Evolutionary conservation across 768 basidiomycete species (phyloP).

Genomic region (Phaeotremella skinneri): DNA sequence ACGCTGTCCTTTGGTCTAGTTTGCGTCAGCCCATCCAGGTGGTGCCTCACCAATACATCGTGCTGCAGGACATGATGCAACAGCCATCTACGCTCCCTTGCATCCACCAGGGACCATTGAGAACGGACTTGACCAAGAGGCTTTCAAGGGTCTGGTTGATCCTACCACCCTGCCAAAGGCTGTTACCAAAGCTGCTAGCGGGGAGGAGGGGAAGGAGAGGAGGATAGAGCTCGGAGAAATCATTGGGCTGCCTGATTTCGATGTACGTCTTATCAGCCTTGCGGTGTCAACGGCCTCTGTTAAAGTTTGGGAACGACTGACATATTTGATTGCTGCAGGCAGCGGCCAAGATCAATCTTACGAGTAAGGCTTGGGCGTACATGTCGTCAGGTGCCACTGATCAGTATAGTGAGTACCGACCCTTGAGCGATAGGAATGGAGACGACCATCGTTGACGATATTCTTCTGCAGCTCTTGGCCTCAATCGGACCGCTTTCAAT

Average conservation of each 20-base stretch:
- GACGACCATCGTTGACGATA: background rate
- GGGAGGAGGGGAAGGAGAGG: slow-evolving; percentile 32
- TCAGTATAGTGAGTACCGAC: slow-evolving; percentile 40
- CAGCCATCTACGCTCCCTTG: slow-evolving; percentile 42
- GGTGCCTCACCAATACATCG: slow-evolving; percentile 43
- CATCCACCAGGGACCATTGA: slow-evolving; percentile 53
- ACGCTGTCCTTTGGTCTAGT: slow-evolving; percentile 20
- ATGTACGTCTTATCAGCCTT: slow-evolving; percentile 33
- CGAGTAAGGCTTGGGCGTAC: slow-evolving; percentile 51
- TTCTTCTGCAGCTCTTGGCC: slow-evolving; percentile 27
- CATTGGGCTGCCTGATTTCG: slow-evolving; percentile 50
- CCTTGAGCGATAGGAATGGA: background rate
- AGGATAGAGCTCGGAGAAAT: slow-evolving; percentile 45
- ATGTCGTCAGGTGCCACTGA: slow-evolving; percentile 50
- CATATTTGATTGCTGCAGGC: slow-evolving; percentile 21
- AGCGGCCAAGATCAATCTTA: slow-evolving; percentile 42
- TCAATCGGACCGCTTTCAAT: slow-evolving; percentile 43
- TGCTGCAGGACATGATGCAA: slow-evolving; percentile 47
- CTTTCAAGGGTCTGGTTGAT: slow-evolving; percentile 42
- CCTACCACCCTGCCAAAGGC: slow-evolving; percentile 39
- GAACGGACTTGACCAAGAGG: slow-evolving; percentile 32
- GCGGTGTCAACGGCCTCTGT: no score
- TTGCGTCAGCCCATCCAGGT: slow-evolving; percentile 48
- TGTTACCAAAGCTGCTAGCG: slow-evolving; percentile 14
- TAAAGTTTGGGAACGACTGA: background rate